Evolutionary conservation across 2,329 filamentous ascomycete genomes (phyloP).

Genomic region (Fusarium newnesense): DNA sequence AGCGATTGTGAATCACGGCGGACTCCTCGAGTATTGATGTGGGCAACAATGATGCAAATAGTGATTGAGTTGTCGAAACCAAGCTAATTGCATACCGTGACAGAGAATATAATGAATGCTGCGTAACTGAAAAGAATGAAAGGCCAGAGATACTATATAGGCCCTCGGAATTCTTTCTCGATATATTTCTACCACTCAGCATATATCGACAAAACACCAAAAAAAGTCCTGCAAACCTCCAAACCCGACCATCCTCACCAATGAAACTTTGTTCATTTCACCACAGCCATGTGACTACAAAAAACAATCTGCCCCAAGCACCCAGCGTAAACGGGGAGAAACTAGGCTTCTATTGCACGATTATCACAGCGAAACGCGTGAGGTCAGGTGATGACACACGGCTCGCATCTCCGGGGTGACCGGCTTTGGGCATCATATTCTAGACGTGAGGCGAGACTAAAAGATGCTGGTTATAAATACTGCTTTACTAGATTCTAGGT

Average conservation of each 20-base stretch:
- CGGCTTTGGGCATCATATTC: not conserved
- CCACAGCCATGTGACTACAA: not conserved
- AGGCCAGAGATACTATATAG: too few relatives aligned
- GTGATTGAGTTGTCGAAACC: not conserved
- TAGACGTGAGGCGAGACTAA: not conserved
- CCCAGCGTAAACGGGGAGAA: not conserved
- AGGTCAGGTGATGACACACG: slow-evolving; percentile 21
- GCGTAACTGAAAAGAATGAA: not conserved
- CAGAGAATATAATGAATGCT: not conserved
- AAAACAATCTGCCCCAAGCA: not conserved
- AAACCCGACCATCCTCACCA: not conserved
- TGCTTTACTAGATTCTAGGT: not conserved
- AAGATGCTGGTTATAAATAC: not conserved
- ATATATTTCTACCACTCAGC: not conserved
- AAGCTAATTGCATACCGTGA: not conserved
- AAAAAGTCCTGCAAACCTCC: not conserved
- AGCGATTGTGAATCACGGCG: slow-evolving; percentile 14
- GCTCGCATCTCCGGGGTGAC: not conserved
- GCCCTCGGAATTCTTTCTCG: not conserved
- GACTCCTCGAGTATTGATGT: not conserved
- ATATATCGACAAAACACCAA: not conserved
- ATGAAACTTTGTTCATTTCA: not conserved
- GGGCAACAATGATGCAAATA: not conserved
- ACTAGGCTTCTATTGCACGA: slow-evolving; percentile 11
- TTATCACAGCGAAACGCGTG: slow-evolving; percentile 16